Base-by-base conservation (phyloP, 768 basidiomycete genomes). In the Cyclocybe aegerita region DNA sequence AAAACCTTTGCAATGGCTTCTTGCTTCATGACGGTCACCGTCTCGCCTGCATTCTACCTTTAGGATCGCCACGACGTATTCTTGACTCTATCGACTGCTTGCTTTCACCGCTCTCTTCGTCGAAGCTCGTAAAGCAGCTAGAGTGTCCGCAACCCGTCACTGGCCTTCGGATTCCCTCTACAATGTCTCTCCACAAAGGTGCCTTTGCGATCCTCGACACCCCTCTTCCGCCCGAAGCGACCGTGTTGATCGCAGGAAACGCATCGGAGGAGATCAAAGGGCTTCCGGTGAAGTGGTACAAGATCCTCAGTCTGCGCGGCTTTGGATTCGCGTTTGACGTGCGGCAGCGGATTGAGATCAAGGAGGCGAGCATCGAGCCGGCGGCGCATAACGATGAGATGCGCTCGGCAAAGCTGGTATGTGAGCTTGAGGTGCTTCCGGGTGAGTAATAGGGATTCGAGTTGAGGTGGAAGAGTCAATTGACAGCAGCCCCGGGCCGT, bases 361-460 rank as follows among this genome's bases (percentile, higher is more conserved):
- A 38, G 17, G 61, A 62, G 37, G 50, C 58, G 4, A 56, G 54
- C 16, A 15, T 62, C 12, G 56, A 60, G 17, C 52, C 49, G 10
- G 48, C 54, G 7, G 16, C 33, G 4, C 57, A 62, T 30, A 52
- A 58, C 31, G 46, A 52, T 4, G 35, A 52, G 40, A 56, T 43
- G 30, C 16, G 43, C n/a, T 43, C 43, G 10, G 46, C 49, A 38
- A 60, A 54, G 41, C 50, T 58, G 53, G 59, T 62, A 11, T 45
- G 43, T 32, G 61, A 60, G 39, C 17, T 62, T 2, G 59, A 58
- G 31, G 49, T 62, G 15, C 39, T 39, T 12, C 49, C 56, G 38
- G 61, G 61, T 58, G 31, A 38, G 59, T 46, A 10, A 9, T 44
- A 9, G 5, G 8, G 2, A 1, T 23, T 23, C 4, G 7, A 16